Evolutionary conservation across 2,329 filamentous ascomycete genomes (phyloP).

Genomic region (Aureobasidium sp.): DNA sequence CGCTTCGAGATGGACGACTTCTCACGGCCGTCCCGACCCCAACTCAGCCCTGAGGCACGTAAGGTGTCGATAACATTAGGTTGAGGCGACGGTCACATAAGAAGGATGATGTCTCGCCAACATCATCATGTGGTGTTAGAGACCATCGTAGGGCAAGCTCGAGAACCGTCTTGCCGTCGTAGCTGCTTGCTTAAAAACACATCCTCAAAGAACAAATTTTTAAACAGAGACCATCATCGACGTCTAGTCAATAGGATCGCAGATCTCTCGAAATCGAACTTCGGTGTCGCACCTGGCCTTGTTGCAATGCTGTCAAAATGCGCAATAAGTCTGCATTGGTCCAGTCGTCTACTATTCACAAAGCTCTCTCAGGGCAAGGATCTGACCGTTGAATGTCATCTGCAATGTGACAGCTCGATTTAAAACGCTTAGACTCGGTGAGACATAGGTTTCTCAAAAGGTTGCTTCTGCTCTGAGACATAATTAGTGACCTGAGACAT

Average conservation of each 20-base stretch:
- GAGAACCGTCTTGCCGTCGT: neutral
- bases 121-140: neutral
- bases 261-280: neutral
- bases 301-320: neutral
- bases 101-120: neutral
- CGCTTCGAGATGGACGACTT: neutral
- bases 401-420: neutral
- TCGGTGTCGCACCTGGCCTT: too few relatives aligned
- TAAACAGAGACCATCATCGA: neutral
- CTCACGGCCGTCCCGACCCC: neutral
- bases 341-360: neutral
- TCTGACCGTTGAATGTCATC: neutral
- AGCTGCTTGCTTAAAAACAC: neutral
- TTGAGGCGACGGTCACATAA: neutral
- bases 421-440: neutral
- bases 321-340: neutral
- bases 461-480: too few relatives aligned
- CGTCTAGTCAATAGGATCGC: too few relatives aligned
- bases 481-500: too few relatives aligned
- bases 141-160: neutral
- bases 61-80: neutral
- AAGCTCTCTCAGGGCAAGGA: neutral
- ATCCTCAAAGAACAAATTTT: neutral
- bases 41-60: neutral
- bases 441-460: neutral